Evolutionary conservation across 139 green algal species (phyloP).

Genomic region (Micractinium conductrix): DNA sequence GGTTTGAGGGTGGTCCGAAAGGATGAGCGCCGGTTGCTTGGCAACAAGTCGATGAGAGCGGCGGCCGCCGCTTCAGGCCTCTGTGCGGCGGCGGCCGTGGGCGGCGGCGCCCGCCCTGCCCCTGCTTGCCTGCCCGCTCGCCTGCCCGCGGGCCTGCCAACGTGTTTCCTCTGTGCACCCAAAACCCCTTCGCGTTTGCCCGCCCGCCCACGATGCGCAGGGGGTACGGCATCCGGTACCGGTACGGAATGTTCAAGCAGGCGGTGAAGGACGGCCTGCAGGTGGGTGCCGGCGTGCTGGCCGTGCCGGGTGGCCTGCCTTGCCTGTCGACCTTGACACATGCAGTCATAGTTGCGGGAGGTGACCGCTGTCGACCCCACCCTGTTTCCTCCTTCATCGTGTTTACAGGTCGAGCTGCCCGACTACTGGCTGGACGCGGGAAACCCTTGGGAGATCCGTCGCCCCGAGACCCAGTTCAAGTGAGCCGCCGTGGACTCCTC

Average conservation of each 20-base stretch:
- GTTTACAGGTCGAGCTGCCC: slow-evolving; percentile 85
- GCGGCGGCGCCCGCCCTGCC: too few species aligned
- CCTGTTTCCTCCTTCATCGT: too few species aligned
- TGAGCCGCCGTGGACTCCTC: not conserved
- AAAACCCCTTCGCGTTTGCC: not conserved
- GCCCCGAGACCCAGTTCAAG: slow-evolving; percentile 70
- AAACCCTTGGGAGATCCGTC: slow-evolving; percentile 91
- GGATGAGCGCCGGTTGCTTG: not conserved
- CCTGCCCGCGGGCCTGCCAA: too few species aligned
- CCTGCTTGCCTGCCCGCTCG: too few species aligned
- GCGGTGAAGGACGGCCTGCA: slow-evolving; percentile 28
- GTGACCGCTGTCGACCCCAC: too few species aligned
- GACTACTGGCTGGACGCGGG: slow-evolving; percentile 94
- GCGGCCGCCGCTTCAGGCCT: too few species aligned
- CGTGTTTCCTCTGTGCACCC: not conserved
- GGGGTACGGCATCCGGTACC: slow-evolving; percentile 99
- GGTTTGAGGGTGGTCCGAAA: too few species aligned
- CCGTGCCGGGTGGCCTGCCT: too few species aligned
- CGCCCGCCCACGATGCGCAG: not conserved
- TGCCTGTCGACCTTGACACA: too few species aligned
- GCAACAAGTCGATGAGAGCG: too few species aligned
- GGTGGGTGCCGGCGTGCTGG: not conserved
- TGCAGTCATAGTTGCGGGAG: too few species aligned
- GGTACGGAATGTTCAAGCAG: slow-evolving; percentile 99
- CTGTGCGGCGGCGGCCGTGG: too few species aligned